Base-by-base conservation (phyloP, 1,284 basidiomycete genomes). In the Laetiporus sulphureus region DNA sequence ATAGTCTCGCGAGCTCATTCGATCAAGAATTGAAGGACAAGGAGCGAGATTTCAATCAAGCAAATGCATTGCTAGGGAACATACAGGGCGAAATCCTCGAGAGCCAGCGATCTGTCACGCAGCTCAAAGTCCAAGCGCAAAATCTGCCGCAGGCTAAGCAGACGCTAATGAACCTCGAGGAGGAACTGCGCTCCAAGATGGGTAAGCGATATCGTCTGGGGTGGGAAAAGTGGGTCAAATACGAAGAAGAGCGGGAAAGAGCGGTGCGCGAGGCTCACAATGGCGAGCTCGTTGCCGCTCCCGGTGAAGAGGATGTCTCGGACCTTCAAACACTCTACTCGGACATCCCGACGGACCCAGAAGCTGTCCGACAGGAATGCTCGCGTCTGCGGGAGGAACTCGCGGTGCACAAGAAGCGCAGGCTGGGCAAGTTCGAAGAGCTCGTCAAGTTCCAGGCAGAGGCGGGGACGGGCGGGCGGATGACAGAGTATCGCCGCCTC, bases 31-130 rank as follows among this genome's bases (percentile, higher is more conserved):
- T 98, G 18, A 75, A 80, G 46, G 86, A 91, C 43, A 94, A 95
- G 60, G 94, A 98, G 58, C 81, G 91, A 41, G 93, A 97, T 58
- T 81, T 90, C 51, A 77, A 78, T 3, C 95, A 99, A 59, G 95
- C 95, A 1, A 88, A 91, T 52, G 85, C 87, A 2, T 69, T 97
- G 41, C 73, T 97, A 21, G 74, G 75, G 37, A 91, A 88, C 56
- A 95, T 98, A 45, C 89, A 97, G 59, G 75, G 83, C 33, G 95
- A 99, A 64, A 92, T 98, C 46, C 72, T 87, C 27, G 94, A 98
- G 55, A 87, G 89, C 51, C 84, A 88, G 50, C 75, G 86, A 40
- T 71, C 81, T 0, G 83, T 92, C 27, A 70, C 73, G 18, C 78
- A 83, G 32, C 72, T 98, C 32, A 79, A 77, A 56, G 61, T 68